phyloP scores from a whole-genome alignment of 352 stramenopile genomes.

The Pythium graminicola region DNA sequence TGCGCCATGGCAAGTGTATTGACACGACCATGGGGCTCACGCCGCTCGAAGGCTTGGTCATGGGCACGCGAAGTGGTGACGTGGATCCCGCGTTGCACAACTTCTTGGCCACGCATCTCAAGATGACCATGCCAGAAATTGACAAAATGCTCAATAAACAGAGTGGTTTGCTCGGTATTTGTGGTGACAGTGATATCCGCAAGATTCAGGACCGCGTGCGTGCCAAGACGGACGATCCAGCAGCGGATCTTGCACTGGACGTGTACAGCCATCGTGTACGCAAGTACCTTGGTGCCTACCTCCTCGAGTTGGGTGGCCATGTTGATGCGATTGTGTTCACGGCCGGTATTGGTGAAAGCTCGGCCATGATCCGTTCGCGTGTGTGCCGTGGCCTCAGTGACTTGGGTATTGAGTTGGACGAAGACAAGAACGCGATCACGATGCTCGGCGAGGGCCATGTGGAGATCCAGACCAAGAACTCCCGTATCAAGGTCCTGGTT shows the following conservation, averaged over 20 bases:
- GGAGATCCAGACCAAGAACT: conserved; percentile 48
- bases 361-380: conserved; percentile 65
- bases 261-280: conserved; percentile 82
- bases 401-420: conserved; percentile 71
- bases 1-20: conserved; percentile 67
- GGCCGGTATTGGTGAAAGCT: conserved; percentile 83
- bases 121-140: conserved; percentile 69
- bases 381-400: conserved; percentile 48
- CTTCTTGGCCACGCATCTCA: conserved; percentile 59
- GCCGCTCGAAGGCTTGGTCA: conserved; percentile 82
- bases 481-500: conserved; percentile 67
- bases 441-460: conserved; percentile 51
- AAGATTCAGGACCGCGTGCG: conserved; percentile 62
- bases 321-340: conserved; percentile 88
- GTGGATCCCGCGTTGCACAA: conserved; percentile 80
- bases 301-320: conserved; percentile 56
- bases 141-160: conserved; percentile 89
- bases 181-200: conserved; percentile 77
- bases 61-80: conserved; percentile 85
- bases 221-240: conserved; percentile 41
- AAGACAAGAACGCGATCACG: conserved; percentile 55
- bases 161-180: conserved; percentile 77
- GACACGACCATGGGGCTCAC: conserved; percentile 90
- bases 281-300: conserved; percentile 84
- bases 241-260: conserved; percentile 66